Base-by-base conservation (phyloP, 768 basidiomycete species). In the Roridomyces roridus region DNA sequence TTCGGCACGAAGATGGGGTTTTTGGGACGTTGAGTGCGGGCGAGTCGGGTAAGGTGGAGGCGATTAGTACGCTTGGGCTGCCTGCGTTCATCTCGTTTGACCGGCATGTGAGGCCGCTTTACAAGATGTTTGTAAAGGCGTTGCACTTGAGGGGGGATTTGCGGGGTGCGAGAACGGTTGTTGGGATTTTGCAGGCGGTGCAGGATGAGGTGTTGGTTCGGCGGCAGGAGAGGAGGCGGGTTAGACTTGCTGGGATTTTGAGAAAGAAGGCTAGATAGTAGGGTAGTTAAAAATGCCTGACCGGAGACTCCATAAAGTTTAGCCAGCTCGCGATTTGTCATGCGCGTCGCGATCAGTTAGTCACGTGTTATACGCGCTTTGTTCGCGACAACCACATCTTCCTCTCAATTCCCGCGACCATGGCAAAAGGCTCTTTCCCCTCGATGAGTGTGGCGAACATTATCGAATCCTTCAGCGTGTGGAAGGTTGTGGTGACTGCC, bases 121-220 rank as follows among this genome's bases (percentile, higher is more conserved):
- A 87, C 69, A 87, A 80, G 74, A 85, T 85, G 83, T 86, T 92
- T 70, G 82, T 89, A 65, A 85, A 80, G 64, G 85, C 84, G 14
- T 80, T 92, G 59, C 80, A 83, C 67, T 46, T 75, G 37, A 72
- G 84, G 25, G 79, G 79, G 20, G 90, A 93, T 67, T 58, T 66
- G 7, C 68, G 67, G 11, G 85, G 84, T 36, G 87, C 85, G 23
- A 73, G 77, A 65, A 76, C 59, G 40, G 78, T 89, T 20, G 62
- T 86, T 21, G 81, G 77, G 20, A 85, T 89, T 54, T 62, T 89
- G 64, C 84, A 80, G 57, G 76, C 73, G 34, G 80, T 78, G 58
- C 68, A 75, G 59, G 65, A 56, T 5, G 49, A 46, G 34, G 69
- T 62, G n/a, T 50, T 71, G 49, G 53, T 51, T 51, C 67, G 65